Evolutionary conservation across 768 basidiomycete species (phyloP).

Genomic region (Lanmaoa pseudosensibilis): DNA sequence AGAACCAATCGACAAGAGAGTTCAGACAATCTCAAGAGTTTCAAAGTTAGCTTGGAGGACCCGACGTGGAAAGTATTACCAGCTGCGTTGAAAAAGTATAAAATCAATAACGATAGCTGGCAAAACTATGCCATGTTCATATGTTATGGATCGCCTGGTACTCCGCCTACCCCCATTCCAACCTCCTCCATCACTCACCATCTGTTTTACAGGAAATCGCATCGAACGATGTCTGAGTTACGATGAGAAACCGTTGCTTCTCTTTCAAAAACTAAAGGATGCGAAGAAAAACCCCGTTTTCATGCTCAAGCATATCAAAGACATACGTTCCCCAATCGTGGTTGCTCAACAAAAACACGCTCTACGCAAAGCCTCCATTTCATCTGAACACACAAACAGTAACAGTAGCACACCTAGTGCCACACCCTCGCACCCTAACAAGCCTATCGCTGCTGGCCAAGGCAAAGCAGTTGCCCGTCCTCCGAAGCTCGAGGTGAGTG

Average conservation of each 20-base stretch:
- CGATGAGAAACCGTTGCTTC: conserved; percentile 94
- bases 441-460: conserved; percentile 29
- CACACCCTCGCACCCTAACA: conserved; percentile 23
- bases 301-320: conserved; percentile 93
- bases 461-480: conserved; percentile 50
- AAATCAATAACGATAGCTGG: conserved; percentile 98
- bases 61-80: conserved; percentile 99
- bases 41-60: conserved; percentile 97
- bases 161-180: not conserved
- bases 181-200: not conserved
- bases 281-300: conserved; percentile 98
- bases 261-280: conserved; percentile 98
- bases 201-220: conserved; percentile 51
- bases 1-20: conserved; percentile 62
- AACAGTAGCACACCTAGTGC: conserved; percentile 17
- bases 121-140: conserved; percentile 99
- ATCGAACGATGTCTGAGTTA: conserved; percentile 95
- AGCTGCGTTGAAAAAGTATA: conserved; percentile 97
- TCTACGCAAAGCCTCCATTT: conserved; percentile 68
- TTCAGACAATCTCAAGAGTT: conserved; percentile 80
- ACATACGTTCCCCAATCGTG: conserved; percentile 95
- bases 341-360: conserved; percentile 97
- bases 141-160: conserved; percentile 91
- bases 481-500: conserved; percentile 69
- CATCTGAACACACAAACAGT: conserved; percentile 26